phyloP scores from a whole-genome alignment of 768 basidiomycete species.

The Collybia sp. region DNA sequence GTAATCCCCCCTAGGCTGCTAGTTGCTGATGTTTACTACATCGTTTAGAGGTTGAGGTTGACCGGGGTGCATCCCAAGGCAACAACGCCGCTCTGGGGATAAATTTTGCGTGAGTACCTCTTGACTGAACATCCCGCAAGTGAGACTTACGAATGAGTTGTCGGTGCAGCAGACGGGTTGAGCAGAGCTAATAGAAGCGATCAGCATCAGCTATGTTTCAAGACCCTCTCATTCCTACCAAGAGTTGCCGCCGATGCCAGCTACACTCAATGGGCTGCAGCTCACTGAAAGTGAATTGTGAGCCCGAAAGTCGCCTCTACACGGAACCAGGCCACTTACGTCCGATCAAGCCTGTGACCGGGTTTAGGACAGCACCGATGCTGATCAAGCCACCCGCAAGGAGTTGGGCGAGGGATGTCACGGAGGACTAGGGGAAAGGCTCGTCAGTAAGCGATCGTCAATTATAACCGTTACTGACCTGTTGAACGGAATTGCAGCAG shows the following conservation, averaged over 20 bases:
- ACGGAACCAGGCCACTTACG: constrained; percentile 6
- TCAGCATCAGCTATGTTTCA: not conserved
- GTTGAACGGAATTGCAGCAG: constrained; percentile 16
- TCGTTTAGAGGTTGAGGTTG: constrained; percentile 12
- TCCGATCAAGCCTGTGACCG: constrained; percentile 12
- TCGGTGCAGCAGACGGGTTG: constrained; percentile 17
- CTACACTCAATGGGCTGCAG: constrained; percentile 11
- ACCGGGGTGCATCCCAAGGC: constrained; percentile 14
- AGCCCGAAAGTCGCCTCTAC: not conserved
- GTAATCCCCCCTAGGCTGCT: no score
- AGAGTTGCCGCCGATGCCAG: constrained; percentile 10
- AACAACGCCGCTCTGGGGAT: constrained; percentile 9
- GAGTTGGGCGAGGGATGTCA: not conserved
- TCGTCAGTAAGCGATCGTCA: not conserved
- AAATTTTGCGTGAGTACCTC: not conserved
- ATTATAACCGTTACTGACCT: constrained; percentile 3
- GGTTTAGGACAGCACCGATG: constrained; percentile 7
- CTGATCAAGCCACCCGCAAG: constrained; percentile 4
- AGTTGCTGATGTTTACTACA: no score
- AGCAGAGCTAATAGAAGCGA: constrained; percentile 6
- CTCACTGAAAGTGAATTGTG: constrained; percentile 7
- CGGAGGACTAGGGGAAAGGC: not conserved
- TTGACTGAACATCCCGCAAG: not conserved
- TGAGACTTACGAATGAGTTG: constrained; percentile 13
- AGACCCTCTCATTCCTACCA: constrained; percentile 4